Conservation (phyloP, 23 red algal genomes). For the Gracilaria vermiculophylla region DNA sequence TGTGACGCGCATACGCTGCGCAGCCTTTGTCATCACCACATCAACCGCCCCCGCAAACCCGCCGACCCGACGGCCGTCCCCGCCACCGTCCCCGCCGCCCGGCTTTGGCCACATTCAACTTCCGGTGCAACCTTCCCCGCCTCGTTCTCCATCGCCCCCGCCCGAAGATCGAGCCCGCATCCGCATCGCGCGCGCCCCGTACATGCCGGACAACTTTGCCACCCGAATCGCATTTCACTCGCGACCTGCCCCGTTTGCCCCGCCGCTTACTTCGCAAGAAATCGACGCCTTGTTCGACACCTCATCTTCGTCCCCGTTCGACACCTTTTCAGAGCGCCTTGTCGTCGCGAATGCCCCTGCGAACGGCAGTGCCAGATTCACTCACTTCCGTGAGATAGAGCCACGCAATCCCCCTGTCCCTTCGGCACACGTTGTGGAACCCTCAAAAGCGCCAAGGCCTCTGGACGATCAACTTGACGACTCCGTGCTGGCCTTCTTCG, state of each 20-base stretch:
- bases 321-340: background rate
- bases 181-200: slow-evolving; percentile 14
- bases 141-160: slow-evolving; percentile 3
- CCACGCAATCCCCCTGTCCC: background rate
- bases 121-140: background rate
- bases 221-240: slow-evolving; percentile 6
- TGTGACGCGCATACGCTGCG: slow-evolving; percentile 1
- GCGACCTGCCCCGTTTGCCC: background rate
- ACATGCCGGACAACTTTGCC: slow-evolving; percentile 37
- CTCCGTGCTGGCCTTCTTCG: slow-evolving; percentile 35
- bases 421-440: background rate
- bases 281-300: slow-evolving; percentile 30
- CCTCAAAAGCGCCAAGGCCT: background rate
- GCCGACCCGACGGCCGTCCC: background rate
- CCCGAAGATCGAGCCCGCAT: background rate
- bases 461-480: slow-evolving; percentile 42
- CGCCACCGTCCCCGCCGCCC: background rate
- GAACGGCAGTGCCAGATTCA: background rate
- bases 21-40: background rate
- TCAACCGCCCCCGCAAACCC: background rate
- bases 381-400: slow-evolving; percentile 12
- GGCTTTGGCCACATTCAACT: background rate
- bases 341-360: background rate
- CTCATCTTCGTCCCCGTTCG: background rate
- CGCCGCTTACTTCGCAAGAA: slow-evolving; percentile 13